Evolutionary conservation across 208 protist genomes (phyloP).

Genomic region (Tritrichomonas foetus): DNA sequence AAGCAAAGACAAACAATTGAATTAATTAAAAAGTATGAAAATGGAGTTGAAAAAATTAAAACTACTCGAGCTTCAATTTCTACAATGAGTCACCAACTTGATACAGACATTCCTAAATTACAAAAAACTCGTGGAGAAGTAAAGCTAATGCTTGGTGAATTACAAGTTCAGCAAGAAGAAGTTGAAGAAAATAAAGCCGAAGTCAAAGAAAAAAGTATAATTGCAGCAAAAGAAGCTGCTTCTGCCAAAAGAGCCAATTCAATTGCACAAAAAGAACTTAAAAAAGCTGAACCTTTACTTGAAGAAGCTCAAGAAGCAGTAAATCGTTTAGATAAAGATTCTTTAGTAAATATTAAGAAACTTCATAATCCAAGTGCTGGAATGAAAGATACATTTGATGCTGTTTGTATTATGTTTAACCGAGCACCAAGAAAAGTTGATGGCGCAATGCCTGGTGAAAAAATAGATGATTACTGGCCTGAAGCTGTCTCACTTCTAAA

Average conservation of each 20-base stretch:
- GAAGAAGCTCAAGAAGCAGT: neutral
- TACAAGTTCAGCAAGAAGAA: neutral
- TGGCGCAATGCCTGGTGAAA: neutral
- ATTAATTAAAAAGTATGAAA: neutral
- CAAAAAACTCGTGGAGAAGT: neutral
- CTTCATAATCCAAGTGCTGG: neutral
- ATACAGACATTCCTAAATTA: neutral
- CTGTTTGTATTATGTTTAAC: conserved; percentile 40
- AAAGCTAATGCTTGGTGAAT: neutral
- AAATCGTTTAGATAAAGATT: conserved; percentile 9
- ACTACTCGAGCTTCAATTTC: neutral
- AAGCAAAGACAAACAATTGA: conserved; percentile 69
- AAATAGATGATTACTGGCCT: conserved; percentile 14
- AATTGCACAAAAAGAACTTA: neutral
- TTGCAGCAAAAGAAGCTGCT: neutral
- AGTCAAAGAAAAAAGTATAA: neutral
- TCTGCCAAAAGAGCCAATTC: neutral
- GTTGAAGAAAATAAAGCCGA: neutral
- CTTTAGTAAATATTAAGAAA: neutral
- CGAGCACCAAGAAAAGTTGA: neutral
- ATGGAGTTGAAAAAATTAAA: conserved; percentile 34
- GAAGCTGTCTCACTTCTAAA: conserved; percentile 57
- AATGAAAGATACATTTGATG: conserved; percentile 30
- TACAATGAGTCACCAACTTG: neutral
- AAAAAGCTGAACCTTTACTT: neutral